Conservation (phyloP, 2,329 filamentous ascomycete genomes). For the Saccharata proteae region DNA sequence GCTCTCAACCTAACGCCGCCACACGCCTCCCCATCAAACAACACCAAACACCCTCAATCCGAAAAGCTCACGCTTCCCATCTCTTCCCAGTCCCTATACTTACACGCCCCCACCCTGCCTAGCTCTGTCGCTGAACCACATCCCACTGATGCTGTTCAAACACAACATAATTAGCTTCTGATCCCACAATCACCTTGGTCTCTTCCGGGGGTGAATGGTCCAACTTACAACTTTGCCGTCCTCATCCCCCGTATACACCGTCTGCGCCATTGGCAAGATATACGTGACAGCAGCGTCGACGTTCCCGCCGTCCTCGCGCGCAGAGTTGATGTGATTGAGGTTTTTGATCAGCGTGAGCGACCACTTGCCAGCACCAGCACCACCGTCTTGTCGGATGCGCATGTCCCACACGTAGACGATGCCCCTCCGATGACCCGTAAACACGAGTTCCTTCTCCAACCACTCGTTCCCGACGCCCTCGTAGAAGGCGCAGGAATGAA, state of each 20-base stretch:
- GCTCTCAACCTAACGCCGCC: too few relatives aligned
- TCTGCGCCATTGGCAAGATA: constrained; percentile 68
- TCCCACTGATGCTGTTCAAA: too few relatives aligned
- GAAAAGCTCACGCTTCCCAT: too few relatives aligned
- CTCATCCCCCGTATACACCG: constrained; percentile 90
- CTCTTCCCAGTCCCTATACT: too few relatives aligned
- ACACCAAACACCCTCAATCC: too few relatives aligned
- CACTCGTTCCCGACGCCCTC: constrained; percentile 85
- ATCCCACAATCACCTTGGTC: too few relatives aligned
- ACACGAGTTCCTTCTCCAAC: constrained; percentile 73
- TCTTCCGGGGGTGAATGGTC: too few relatives aligned
- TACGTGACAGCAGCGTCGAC: constrained; percentile 64
- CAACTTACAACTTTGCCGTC: constrained; percentile 60
- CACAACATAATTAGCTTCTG: too few relatives aligned
- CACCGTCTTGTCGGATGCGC: constrained; percentile 45
- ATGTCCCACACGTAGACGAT: constrained; percentile 52
- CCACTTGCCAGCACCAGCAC: constrained; percentile 50
- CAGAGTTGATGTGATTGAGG: constrained; percentile 66
- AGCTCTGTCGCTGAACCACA: too few relatives aligned
- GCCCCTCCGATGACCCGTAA: constrained; percentile 77
- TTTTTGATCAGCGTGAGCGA: constrained; percentile 65
- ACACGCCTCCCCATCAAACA: too few relatives aligned
- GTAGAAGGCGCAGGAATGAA: constrained; percentile 81
- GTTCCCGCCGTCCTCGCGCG: constrained; percentile 46
- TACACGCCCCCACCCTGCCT: too few relatives aligned